Evolutionary conservation across 2,329 filamentous ascomycete genomes (phyloP).

Genomic region (Mycosphaerella sp.): DNA sequence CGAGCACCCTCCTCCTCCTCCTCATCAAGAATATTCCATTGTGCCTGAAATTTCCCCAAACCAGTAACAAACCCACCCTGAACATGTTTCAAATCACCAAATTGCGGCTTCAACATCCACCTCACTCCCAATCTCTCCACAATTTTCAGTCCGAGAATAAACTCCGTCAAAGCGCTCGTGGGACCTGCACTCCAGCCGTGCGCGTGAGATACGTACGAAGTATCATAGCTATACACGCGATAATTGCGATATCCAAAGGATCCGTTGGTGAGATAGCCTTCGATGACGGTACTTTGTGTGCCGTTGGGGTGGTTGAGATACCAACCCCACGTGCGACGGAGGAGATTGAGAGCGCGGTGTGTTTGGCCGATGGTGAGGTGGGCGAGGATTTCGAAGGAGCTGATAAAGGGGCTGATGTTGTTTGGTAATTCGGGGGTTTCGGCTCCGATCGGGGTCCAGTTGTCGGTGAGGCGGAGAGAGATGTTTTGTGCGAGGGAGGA

Average conservation of each 20-base stretch:
- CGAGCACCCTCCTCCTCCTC: too few species aligned
- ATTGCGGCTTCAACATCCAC: slow-evolving; percentile 43
- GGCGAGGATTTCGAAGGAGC: slow-evolving; percentile 40
- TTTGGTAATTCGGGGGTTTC: slow-evolving; percentile 39
- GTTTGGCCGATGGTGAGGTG: slow-evolving; percentile 38
- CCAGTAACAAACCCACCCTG: slow-evolving; percentile 43
- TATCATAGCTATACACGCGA: slow-evolving; percentile 27
- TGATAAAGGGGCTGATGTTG: slow-evolving; percentile 41
- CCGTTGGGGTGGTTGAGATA: slow-evolving; percentile 38
- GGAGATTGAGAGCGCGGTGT: slow-evolving; percentile 39
- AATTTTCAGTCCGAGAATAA: slow-evolving; percentile 41
- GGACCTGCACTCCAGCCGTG: slow-evolving; percentile 35
- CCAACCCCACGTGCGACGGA: slow-evolving; percentile 38
- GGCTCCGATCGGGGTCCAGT: slow-evolving; percentile 44
- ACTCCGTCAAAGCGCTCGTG: slow-evolving; percentile 41
- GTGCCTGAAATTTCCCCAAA: slow-evolving; percentile 39
- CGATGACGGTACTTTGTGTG: slow-evolving; percentile 41
- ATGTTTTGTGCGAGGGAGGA: slow-evolving; percentile 30
- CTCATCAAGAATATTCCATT: slow-evolving; percentile 25
- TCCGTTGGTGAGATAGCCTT: slow-evolving; percentile 39
- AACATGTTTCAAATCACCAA: slow-evolving; percentile 40
- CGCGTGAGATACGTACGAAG: slow-evolving; percentile 26
- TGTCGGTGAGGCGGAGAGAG: slow-evolving; percentile 35
- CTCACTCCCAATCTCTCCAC: slow-evolving; percentile 36
- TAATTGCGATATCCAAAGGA: slow-evolving; percentile 48